phyloP scores from a whole-genome alignment of 2,329 filamentous ascomycete species.

The Alternaria infectoria region DNA sequence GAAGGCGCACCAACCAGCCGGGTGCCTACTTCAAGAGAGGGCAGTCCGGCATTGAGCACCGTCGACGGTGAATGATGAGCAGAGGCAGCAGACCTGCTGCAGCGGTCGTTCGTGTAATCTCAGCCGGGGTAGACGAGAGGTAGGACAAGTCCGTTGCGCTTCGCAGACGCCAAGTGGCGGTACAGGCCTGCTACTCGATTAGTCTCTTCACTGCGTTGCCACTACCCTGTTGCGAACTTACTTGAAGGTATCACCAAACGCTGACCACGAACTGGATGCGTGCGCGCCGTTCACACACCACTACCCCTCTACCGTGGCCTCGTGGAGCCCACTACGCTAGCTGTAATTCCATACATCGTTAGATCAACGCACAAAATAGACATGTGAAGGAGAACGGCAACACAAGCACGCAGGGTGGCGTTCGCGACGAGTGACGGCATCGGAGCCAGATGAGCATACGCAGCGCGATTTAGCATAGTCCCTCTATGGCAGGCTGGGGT shows the following conservation, averaged over 20 bases:
- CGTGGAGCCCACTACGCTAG: conserved; percentile 8
- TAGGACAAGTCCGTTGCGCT: neutral
- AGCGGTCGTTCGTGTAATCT: neutral
- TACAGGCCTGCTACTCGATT: neutral
- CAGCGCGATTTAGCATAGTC: neutral
- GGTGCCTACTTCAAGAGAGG: neutral
- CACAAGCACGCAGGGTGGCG: conserved; percentile 3
- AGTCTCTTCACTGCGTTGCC: neutral
- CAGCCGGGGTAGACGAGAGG: neutral
- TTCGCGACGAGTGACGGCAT: neutral
- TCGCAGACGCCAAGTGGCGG: conserved; percentile 2
- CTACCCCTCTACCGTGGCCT: neutral
- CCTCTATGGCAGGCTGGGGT: neutral
- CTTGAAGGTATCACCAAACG: conserved; percentile 8
- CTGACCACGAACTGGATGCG: conserved; percentile 5
- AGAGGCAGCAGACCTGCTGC: neutral
- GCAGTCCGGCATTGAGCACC: neutral
- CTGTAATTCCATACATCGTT: neutral
- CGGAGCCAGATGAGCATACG: neutral
- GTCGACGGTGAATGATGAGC: neutral
- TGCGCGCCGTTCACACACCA: conserved; percentile 1
- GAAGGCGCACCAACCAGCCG: conserved; percentile 2
- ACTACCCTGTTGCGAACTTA: conserved; percentile 3
- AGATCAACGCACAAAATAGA: neutral
- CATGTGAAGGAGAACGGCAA: conserved; percentile 2